Conservation (phyloP, 1,284 basidiomycete genomes). For the Rhodotorula mucilaginosa region DNA sequence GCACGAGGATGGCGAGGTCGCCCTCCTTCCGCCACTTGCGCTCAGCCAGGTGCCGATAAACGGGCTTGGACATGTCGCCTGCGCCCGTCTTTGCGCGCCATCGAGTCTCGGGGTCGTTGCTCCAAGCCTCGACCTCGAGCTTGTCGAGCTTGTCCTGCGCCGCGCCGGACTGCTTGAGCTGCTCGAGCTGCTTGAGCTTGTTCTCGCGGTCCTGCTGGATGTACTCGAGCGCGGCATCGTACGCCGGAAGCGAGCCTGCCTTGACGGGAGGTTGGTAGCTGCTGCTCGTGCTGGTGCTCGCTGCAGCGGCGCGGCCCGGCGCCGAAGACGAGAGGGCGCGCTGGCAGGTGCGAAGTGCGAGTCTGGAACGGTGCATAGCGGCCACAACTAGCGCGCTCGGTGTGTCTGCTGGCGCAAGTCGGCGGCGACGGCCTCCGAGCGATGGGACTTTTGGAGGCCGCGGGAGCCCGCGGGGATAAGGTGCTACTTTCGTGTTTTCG, state of each 20-base stretch:
- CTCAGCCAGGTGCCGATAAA: slow-evolving; percentile 77
- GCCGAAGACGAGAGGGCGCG: slow-evolving; percentile 20
- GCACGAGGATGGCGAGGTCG: slow-evolving; percentile 72
- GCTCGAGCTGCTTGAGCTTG: slow-evolving; percentile 56
- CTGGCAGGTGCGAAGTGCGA: slow-evolving; percentile 7
- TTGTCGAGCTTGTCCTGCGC: slow-evolving; percentile 52
- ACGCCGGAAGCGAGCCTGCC: slow-evolving; percentile 69
- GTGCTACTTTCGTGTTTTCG: too few species aligned
- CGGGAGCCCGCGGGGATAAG: too few species aligned
- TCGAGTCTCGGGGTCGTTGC: slow-evolving; percentile 73
- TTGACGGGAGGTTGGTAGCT: slow-evolving; percentile 53
- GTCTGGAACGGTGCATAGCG: slow-evolving; percentile 22
- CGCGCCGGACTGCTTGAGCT: slow-evolving; percentile 35
- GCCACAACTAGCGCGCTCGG: too few species aligned
- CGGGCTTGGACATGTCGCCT: slow-evolving; percentile 56
- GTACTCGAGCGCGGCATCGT: slow-evolving; percentile 72
- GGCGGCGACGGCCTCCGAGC: background rate
- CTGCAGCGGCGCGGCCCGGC: background rate
- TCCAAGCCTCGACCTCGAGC: slow-evolving; percentile 63
- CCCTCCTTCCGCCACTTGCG: slow-evolving; percentile 82
- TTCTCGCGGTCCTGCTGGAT: slow-evolving; percentile 55
- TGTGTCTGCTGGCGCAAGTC: background rate
- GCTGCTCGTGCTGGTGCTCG: background rate
- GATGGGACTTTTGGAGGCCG: too few species aligned
- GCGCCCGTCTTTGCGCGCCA: slow-evolving; percentile 73